Evolutionary conservation across 2,329 filamentous ascomycete species (phyloP), one percentile per base, ranked within the genome.

Genomic region (Phoma sp.): DNA sequence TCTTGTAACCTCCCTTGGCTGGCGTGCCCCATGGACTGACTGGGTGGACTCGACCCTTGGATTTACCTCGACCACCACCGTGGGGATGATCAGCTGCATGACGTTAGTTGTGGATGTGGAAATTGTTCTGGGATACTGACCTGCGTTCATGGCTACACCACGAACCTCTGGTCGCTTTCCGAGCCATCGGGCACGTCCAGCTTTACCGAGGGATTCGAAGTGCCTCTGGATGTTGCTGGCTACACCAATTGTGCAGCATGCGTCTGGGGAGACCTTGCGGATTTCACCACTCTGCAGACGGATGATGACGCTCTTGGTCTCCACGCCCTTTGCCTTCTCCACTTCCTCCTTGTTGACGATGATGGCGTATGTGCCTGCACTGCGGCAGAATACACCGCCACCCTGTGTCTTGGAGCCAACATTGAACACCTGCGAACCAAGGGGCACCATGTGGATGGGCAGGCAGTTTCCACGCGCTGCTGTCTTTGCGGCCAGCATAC

Each of bases 11-110:
- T 75, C 88, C 87, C 83, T 93, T 93, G 77, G 90, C 85, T 72
- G 92, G 93, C 73, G 87, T 89, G 74, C 96, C 95, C 95, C 96
- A 99, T 54, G 95, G 95, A 79, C 92, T 96, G 67, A 95, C 92
- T 28, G 96, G 95, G 73, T 96, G 84, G 57, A 93, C 87, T 74
- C 97, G 96, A 86, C 95, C 92, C 91, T 99, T 99, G 53, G 92
- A 97, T 81, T 99, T 99, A 81, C 95, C 95, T 83, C 96, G 87
- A 78, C 95, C 95, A 90, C 95, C 95, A 85, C 95, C 95, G 77
- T 99, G 95, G 71, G 95, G 95, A 83, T 99, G 95, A 72, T 99
- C 95, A 68, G 87, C 90, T 87, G 68, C 37, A 57, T 43, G 25
- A 38, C 37, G 63, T 67, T 57, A 64, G 62, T 46, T 28, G 38